Conservation (phyloP, 2,329 filamentous ascomycete genomes). For the Proliferodiscus dingleyae region DNA sequence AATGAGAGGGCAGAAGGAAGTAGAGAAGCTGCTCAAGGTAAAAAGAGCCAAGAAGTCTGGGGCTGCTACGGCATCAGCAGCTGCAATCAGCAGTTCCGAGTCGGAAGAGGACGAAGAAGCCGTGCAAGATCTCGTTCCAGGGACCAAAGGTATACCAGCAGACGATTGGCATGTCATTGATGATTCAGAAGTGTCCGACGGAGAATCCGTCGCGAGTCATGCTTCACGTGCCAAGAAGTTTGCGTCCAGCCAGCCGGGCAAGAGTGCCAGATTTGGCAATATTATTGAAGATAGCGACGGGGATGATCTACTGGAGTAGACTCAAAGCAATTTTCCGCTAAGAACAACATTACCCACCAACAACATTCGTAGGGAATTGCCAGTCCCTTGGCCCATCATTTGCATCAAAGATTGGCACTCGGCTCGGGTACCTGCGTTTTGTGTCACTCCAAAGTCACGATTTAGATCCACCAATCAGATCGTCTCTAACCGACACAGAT, state of each 20-base stretch:
- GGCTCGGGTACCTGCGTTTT: conserved; percentile 5
- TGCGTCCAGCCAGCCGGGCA: conserved; percentile 11
- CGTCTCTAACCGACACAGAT: not conserved
- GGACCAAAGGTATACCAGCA: not conserved
- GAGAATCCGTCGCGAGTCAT: conserved; percentile 17
- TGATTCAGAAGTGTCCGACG: conserved; percentile 22
- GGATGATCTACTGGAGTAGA: conserved; percentile 42
- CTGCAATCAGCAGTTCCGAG: conserved; percentile 11
- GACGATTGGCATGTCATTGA: conserved; percentile 18
- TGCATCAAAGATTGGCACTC: too few species aligned
- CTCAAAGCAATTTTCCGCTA: conserved; percentile 25
- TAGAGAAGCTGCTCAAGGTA: conserved; percentile 61
- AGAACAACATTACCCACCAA: not conserved
- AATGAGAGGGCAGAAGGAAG: conserved; percentile 62
- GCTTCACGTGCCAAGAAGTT: conserved; percentile 6
- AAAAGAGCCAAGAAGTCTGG: conserved; percentile 17
- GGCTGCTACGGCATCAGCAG: conserved; percentile 15
- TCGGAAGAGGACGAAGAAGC: conserved; percentile 15
- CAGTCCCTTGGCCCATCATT: too few species aligned
- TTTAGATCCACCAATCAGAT: not conserved
- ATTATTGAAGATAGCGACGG: conserved; percentile 53
- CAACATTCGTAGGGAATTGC: too few species aligned
- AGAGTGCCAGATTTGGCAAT: conserved; percentile 28
- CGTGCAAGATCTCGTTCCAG: conserved; percentile 7
- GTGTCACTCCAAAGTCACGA: not conserved